These are phyloP conservation scores for Solanum piurae DNA, from an alignment of 257 asterid genomes.

Conservation along the genomic window DNA sequence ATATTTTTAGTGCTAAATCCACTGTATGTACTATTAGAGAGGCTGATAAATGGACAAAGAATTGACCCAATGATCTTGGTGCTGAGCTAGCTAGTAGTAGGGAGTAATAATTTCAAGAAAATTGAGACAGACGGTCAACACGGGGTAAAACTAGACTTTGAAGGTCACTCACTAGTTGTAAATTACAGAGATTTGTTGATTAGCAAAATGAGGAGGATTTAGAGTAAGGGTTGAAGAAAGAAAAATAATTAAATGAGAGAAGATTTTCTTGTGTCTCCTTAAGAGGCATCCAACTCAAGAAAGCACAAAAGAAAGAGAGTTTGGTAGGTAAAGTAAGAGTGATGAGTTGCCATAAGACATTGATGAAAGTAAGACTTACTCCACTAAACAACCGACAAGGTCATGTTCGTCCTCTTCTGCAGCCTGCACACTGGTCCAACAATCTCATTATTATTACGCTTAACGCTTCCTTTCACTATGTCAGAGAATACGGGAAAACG, in stretches of 20 bases:
- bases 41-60: background rate
- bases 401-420: constrained; percentile 36
- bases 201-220: background rate
- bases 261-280: background rate
- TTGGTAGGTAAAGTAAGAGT: background rate
- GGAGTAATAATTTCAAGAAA: background rate
- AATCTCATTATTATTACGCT: constrained; percentile 23
- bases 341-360: constrained; percentile 8
- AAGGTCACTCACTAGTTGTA: background rate
- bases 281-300: constrained; percentile 1
- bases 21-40: constrained; percentile 4
- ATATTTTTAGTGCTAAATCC: constrained; percentile 28
- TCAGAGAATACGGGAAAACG: background rate
- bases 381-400: constrained; percentile 55
- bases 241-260: background rate
- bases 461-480: background rate
- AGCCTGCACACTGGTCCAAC: constrained; percentile 40
- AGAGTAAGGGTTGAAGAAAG: background rate
- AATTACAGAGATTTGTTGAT: background rate
- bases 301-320: background rate
- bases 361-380: constrained; percentile 18
- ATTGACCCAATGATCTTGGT: background rate
- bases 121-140: background rate
- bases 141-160: background rate
- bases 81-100: background rate